These are phyloP conservation scores for Trichosporon inkin DNA, from an alignment of 1,284 basidiomycete genomes.

Conservation along the genomic window DNA sequence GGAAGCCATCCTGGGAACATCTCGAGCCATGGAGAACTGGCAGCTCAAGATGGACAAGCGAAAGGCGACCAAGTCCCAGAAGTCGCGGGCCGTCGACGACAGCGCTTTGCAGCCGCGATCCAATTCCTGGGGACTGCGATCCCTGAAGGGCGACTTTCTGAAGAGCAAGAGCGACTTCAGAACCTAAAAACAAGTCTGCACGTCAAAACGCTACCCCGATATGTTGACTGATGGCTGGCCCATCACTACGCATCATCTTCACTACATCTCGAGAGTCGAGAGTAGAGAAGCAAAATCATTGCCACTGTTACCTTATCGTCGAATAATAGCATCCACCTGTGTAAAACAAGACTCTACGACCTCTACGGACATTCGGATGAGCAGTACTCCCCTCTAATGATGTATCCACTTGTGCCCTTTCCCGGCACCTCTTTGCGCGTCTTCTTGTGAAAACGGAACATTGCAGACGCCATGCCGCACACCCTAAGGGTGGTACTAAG, in stretches of 20 bases:
- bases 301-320: neutral
- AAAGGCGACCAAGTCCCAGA: neutral
- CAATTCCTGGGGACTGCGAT: neutral
- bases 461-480: no score
- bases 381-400: neutral
- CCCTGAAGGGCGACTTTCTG: neutral
- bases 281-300: neutral
- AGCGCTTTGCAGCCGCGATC: neutral
- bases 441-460: no score
- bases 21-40: conserved; percentile 5
- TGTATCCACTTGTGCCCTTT: neutral
- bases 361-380: neutral
- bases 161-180: conserved; percentile 8
- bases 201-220: neutral
- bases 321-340: conserved; percentile 1
- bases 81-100: neutral
- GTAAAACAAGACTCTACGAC: conserved; percentile 2
- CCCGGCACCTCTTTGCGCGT: no score
- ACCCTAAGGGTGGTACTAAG: no score
- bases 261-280: neutral
- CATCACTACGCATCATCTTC: neutral
- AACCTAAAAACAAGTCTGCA: neutral
- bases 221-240: neutral
- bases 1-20: neutral
- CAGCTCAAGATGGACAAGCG: conserved; percentile 9